A percentile compares a stretch with the other conserved stretches of the same genome.
Evolutionary conservation across 1,139 yeast species (phyloP).

Genomic region (Nematodospora anomalae): DNA sequence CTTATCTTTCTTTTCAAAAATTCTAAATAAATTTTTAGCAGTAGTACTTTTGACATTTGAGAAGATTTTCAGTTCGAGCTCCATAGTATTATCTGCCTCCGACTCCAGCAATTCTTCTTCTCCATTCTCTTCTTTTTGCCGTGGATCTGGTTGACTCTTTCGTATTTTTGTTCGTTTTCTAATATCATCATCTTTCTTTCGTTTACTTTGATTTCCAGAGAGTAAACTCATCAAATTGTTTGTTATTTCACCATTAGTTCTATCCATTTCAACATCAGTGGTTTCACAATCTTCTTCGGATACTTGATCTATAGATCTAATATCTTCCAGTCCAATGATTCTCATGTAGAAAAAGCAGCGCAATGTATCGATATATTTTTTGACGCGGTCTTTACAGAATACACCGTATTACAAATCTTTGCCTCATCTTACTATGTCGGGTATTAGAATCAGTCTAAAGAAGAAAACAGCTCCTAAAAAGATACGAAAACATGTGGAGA

Average conservation of each 20-base stretch:
- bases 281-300: constrained; percentile 16
- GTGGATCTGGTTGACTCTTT: background rate
- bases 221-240: constrained; percentile 7
- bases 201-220: constrained; percentile 14
- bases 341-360: constrained; percentile 1
- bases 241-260: background rate
- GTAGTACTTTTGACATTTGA: constrained; percentile 24
- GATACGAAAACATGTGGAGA: constrained; percentile 10
- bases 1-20: constrained; percentile 10
- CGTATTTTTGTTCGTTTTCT: constrained; percentile 4
- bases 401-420: too few relatives aligned
- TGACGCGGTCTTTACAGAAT: background rate
- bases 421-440: constrained; percentile 18
- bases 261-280: constrained; percentile 18
- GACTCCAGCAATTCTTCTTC: constrained; percentile 1
- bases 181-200: constrained; percentile 2
- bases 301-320: constrained; percentile 1
- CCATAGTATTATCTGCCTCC: constrained; percentile 14
- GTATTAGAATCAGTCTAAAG: constrained; percentile 29
- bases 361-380: background rate
- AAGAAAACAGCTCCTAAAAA: constrained; percentile 11
- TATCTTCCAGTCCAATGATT: constrained; percentile 11
- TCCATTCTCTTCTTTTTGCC: background rate
- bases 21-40: constrained; percentile 21
- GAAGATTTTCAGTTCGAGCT: constrained; percentile 35